Percentiles rank a stretch among this genome's conserved stretches.
These are phyloP conservation scores for Ophiocordyceps australis DNA, from an alignment of 2,329 filamentous ascomycete species.

Conservation along the genomic window DNA sequence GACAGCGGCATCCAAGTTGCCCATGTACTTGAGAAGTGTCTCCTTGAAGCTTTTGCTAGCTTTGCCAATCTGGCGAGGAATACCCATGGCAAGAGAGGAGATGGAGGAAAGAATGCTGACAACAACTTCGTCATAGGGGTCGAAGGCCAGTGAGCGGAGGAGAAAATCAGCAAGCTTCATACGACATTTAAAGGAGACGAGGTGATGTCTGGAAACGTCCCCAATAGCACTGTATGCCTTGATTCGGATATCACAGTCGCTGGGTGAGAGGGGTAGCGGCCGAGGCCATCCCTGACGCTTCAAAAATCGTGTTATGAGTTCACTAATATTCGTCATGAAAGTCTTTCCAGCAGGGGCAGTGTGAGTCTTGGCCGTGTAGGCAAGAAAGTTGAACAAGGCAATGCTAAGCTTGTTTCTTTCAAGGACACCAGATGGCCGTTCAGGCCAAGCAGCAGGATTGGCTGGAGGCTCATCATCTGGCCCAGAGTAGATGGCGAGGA, in stretches of 20 bases:
- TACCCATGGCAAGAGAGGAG: slow-evolving; percentile 45
- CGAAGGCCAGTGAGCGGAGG: slow-evolving; percentile 66
- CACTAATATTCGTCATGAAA: slow-evolving; percentile 50
- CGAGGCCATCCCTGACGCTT: slow-evolving; percentile 77
- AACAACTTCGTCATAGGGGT: slow-evolving; percentile 56
- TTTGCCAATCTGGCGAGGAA: slow-evolving; percentile 15
- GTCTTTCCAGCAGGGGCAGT: slow-evolving; percentile 44
- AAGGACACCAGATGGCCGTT: slow-evolving; percentile 33
- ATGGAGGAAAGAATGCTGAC: slow-evolving; percentile 82
- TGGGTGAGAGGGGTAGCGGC: slow-evolving; percentile 35
- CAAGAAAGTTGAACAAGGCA: slow-evolving; percentile 71
- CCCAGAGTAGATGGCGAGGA: too few relatives aligned
- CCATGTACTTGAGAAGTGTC: slow-evolving; percentile 55
- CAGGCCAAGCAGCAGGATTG: not conserved
- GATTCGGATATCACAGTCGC: slow-evolving; percentile 50
- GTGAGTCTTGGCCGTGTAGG: slow-evolving; percentile 68
- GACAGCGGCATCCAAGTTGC: slow-evolving; percentile 25
- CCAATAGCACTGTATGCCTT: slow-evolving; percentile 87
- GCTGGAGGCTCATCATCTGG: too few relatives aligned
- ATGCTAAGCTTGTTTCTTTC: slow-evolving; percentile 66
- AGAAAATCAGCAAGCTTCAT: slow-evolving; percentile 50
- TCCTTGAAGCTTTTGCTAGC: slow-evolving; percentile 17
- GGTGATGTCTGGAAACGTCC: slow-evolving; percentile 49
- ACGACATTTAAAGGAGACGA: slow-evolving; percentile 34
- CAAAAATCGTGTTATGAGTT: too few relatives aligned